Percentiles rank a stretch among this genome's conserved stretches.
Conservation (phyloP, 1,139 yeast species). For the Eremothecium coryli region DNA sequence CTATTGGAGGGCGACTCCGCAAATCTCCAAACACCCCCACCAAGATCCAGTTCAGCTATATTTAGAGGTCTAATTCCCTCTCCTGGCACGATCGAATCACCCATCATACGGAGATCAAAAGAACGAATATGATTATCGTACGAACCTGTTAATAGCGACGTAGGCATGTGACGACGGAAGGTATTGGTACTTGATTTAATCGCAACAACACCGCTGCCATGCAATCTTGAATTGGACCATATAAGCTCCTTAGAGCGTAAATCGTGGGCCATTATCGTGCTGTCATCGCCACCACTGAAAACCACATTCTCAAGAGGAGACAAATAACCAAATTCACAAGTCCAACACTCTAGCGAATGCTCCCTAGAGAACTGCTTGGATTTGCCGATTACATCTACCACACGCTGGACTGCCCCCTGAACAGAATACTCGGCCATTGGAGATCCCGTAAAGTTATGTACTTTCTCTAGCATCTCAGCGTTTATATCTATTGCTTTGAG, state of each 20-base stretch:
- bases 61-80: slow-evolving; percentile 19
- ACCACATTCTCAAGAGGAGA: slow-evolving; percentile 49
- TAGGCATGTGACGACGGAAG: slow-evolving; percentile 33
- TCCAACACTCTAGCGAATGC: slow-evolving; percentile 86
- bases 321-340: slow-evolving; percentile 59
- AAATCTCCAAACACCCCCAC: slow-evolving; percentile 95
- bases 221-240: slow-evolving; percentile 54
- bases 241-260: slow-evolving; percentile 41
- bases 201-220: slow-evolving; percentile 83
- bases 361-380: slow-evolving; percentile 14
- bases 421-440: slow-evolving; percentile 12
- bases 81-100: slow-evolving; percentile 27
- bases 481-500: slow-evolving; percentile 22
- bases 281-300: slow-evolving; percentile 90
- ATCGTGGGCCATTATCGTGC: slow-evolving; percentile 68
- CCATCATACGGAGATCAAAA: slow-evolving; percentile 55
- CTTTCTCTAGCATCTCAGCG: slow-evolving; percentile 8
- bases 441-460: no score
- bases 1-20: slow-evolving; percentile 45
- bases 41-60: slow-evolving; percentile 42
- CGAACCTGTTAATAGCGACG: slow-evolving; percentile 76
- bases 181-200: slow-evolving; percentile 33
- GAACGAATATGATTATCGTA: slow-evolving; percentile 74
- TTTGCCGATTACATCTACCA: slow-evolving; percentile 9
- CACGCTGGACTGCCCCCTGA: slow-evolving; percentile 15